phyloP scores from a whole-genome alignment of 2,329 filamentous ascomycete genomes.

The Xylogone sp. region DNA sequence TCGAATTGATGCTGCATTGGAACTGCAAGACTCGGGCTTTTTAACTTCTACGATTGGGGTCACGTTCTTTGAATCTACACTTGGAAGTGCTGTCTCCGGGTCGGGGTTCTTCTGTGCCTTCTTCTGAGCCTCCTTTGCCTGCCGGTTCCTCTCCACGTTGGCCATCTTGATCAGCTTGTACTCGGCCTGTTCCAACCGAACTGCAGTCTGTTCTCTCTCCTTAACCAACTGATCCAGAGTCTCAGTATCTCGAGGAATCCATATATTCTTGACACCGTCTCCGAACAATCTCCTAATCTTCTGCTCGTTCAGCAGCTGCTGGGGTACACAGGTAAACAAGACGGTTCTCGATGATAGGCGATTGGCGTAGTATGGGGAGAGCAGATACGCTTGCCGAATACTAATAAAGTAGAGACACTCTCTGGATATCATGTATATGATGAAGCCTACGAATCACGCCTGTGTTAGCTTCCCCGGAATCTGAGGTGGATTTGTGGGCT shows the following conservation, averaged over 20 bases:
- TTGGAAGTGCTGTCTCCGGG: background rate
- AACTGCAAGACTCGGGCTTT: background rate
- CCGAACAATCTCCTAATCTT: constrained; percentile 59
- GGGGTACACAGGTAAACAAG: constrained; percentile 62
- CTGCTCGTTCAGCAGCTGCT: constrained; percentile 52
- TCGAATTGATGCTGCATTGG: background rate
- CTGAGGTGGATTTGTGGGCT: no score
- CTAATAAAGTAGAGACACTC: constrained; percentile 68
- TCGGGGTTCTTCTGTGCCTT: background rate
- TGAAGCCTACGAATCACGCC: constrained; percentile 38
- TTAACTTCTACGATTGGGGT: background rate
- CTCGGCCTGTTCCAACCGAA: constrained; percentile 62
- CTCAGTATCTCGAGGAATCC: constrained; percentile 57
- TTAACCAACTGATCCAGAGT: constrained; percentile 57
- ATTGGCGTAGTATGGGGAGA: constrained; percentile 61
- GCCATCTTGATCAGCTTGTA: constrained; percentile 57
- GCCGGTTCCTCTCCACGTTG: constrained; percentile 39
- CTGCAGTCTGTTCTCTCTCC: constrained; percentile 53
- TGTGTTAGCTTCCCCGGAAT: background rate
- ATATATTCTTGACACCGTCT: constrained; percentile 57
- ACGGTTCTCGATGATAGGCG: constrained; percentile 65
- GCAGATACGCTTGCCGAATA: constrained; percentile 63
- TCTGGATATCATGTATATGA: constrained; percentile 63
- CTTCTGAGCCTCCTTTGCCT: background rate
- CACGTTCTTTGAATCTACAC: background rate